Percentiles rank a stretch among this genome's conserved stretches.
Conservation (phyloP, 2,329 filamentous ascomycete genomes). For the Apiospora saccharicola region DNA sequence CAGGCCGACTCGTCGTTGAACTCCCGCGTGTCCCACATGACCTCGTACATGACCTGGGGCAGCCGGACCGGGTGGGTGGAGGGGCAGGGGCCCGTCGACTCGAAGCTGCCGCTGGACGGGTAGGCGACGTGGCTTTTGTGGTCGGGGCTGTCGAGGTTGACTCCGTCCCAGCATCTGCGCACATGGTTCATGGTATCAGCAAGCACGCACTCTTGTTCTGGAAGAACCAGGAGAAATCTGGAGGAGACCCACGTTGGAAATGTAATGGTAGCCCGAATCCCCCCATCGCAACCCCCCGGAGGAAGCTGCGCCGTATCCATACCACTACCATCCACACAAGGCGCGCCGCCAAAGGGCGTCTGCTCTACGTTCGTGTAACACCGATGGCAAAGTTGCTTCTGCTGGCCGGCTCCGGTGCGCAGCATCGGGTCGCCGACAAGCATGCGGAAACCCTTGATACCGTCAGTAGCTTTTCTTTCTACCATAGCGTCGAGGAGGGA, state of each 20-base stretch:
- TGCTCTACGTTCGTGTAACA: constrained; percentile 42
- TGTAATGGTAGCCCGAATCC: constrained; percentile 6
- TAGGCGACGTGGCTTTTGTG: constrained; percentile 47
- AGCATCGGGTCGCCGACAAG: constrained; percentile 39
- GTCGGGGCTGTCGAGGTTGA: constrained; percentile 32
- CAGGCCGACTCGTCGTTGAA: constrained; percentile 44
- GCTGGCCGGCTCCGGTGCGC: constrained; percentile 35
- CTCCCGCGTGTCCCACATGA: constrained; percentile 48
- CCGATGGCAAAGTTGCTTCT: constrained; percentile 40
- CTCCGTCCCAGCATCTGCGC: constrained; percentile 39
- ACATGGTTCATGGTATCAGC: not conserved
- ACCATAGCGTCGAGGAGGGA: rapidly evolving
- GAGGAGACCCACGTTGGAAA: constrained; percentile 20
- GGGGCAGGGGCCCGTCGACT: constrained; percentile 59
- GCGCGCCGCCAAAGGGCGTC: constrained; percentile 42
- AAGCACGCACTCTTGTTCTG: no score
- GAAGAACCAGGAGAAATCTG: no score
- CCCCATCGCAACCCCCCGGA: constrained; percentile 25
- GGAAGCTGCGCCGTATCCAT: constrained; percentile 41
- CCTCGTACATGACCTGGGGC: constrained; percentile 51
- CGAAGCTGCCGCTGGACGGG: constrained; percentile 43
- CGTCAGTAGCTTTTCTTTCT: not conserved
- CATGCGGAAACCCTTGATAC: constrained; percentile 42
- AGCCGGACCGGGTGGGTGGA: constrained; percentile 44
- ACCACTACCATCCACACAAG: constrained; percentile 36